Evolutionary conservation across 2,329 filamentous ascomycete genomes (phyloP).

Genomic region (Myotisia sp.): DNA sequence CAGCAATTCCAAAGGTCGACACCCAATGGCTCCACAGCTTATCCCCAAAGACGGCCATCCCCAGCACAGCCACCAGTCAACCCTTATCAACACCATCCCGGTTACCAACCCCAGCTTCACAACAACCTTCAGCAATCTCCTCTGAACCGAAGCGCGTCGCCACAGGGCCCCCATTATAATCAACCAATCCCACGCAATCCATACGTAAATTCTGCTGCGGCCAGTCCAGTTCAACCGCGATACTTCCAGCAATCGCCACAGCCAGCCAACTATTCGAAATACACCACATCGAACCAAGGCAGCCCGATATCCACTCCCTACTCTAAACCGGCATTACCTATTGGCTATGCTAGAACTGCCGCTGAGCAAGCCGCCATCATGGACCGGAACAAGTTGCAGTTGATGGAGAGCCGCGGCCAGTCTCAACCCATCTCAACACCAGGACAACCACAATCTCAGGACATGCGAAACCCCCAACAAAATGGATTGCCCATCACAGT

Average conservation of each 20-base stretch:
- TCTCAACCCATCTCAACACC: slow-evolving; percentile 18
- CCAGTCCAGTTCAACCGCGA: slow-evolving; percentile 17
- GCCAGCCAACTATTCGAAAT: slow-evolving; percentile 17
- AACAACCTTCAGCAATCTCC: slow-evolving; percentile 19
- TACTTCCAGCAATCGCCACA: slow-evolving; percentile 21
- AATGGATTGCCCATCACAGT: too few species aligned
- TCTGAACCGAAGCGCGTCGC: slow-evolving; percentile 19
- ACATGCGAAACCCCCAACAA: too few species aligned
- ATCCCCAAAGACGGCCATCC: slow-evolving; percentile 18
- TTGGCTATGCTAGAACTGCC: slow-evolving; percentile 26
- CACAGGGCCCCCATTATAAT: slow-evolving; percentile 19
- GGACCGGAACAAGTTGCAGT: slow-evolving; percentile 26
- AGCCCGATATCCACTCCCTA: slow-evolving; percentile 19
- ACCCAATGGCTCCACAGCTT: slow-evolving; percentile 24
- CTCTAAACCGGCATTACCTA: slow-evolving; percentile 21
- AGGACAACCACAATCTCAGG: slow-evolving; percentile 2
- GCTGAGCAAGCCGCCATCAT: slow-evolving; percentile 28
- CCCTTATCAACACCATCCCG: slow-evolving; percentile 12
- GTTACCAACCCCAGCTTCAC: slow-evolving; percentile 18
- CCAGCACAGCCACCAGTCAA: slow-evolving; percentile 17
- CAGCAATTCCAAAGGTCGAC: slow-evolving; percentile 28
- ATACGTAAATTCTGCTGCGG: slow-evolving; percentile 21
- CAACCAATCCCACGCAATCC: slow-evolving; percentile 23
- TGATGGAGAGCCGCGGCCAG: slow-evolving; percentile 21
- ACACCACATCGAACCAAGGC: slow-evolving; percentile 20